Base-by-base conservation (phyloP, 1,139 yeast species). In the Taphrina deformans region DNA sequence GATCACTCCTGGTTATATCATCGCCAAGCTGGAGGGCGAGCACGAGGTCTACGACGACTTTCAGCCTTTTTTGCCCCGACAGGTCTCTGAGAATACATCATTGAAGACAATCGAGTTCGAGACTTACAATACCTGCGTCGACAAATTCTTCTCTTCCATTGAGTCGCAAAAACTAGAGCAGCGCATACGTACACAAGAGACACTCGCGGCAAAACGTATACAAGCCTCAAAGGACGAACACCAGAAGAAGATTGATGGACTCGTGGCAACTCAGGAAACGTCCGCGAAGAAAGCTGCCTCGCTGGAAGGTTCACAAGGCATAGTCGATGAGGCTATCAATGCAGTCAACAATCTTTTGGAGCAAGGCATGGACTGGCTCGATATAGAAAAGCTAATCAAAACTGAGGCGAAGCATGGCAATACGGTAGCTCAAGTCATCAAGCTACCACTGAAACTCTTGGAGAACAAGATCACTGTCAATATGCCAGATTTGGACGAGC, bases 301-400 rank as follows among this genome's bases (percentile, higher is more conserved):
- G 4, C 85, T 93, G 46, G 88, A 89, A 67, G 78, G 81, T 45
- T 81, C 88, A 73, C 87, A 95, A 2, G 85, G 84, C 35, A 73
- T 84, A 41, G 92, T 92, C 1, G 93, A 88, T 65, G 83, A 84
- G 27, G 91, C 96, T 56, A 86, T 84, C 67, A 77, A 75, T 14
- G 87, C 89, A 10, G 87, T 93, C 7, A 87, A 85, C 67, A 79
- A 79, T 0, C 77, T 89, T 65, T 70, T 92, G 4, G 85, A 87
- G 62, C 96, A 89, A 73, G 95, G 90, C 69, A 89, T 90, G 92
- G 98, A 93, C 74, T 93, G 99, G 99, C 82, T 84, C 38, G 88
- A 90, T 69, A 91, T 92, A 67, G 97, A 88, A 73, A 85, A 87
- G 69, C 78, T 87, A 65, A 85, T 93, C 64, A 78, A 81, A 64